Evolutionary conservation across 768 basidiomycete genomes (phyloP), one percentile per base, ranked within the genome.

Genomic region (Phaffia tasmanica): DNA sequence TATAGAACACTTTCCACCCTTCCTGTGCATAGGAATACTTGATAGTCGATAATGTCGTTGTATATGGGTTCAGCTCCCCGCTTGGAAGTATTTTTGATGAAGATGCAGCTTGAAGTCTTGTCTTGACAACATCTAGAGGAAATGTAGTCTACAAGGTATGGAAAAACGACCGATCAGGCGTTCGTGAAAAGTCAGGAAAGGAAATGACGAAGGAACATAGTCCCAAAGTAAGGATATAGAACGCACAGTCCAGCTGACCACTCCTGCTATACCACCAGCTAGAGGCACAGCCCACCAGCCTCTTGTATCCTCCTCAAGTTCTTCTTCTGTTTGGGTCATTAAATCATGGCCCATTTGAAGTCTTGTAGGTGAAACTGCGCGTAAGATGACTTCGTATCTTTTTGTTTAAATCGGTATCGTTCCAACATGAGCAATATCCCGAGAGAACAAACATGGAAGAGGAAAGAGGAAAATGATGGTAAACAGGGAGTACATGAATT

Each of bases 1-100:
- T 79, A 69, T 85, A 87, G 72, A 92, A 90, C 1, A 88, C 87
- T 18, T 78, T 72, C 19, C 79, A 67, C 0, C 91, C 90, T 71
- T 88, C 86, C 11, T 78, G 72, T 27, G 81, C 80, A 69, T 85
- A 87, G 2, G 85, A 84, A 66, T 84, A 68, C 1, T 78, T 71
- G 35, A 47, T 23, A 21, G 87, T 84, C 47, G 84, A 83, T 68
- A 77, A 72, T 14, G 81, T 85, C 55, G 80, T 82, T 18, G 81
- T 78, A 73, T 85, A 88, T 1, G 83, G 85, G 68, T 85, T 81
- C 30, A 23, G 49, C 29, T 14, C 49, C 14, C 6, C 23, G 61
- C 14, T 51, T 25, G 2, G 23, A 50, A 2, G 61, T 30, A 3
- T 51, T 51, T 63, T 69, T 42, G 60, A 55, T 42, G 35, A 63